Percentiles rank a stretch among this genome's conserved stretches.
Evolutionary conservation across 371 early-diverging fungal species (phyloP).

Genomic region (Saksenaea vasiformis): DNA sequence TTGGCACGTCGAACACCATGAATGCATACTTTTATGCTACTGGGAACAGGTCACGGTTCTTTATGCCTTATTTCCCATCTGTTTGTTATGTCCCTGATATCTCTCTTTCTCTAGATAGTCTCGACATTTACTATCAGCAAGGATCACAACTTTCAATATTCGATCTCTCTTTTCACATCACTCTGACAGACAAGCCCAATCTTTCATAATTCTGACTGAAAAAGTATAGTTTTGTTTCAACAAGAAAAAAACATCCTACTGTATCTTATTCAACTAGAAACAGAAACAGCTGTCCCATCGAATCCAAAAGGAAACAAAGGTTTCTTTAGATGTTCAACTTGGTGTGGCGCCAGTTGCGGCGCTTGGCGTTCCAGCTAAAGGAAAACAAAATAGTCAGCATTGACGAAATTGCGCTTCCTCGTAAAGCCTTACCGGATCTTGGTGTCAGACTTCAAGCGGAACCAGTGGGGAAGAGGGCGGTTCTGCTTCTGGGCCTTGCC

Average conservation of each 20-base stretch:
- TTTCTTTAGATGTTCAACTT: slow-evolving; percentile 85
- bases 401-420: not conserved
- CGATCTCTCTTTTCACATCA: slow-evolving; percentile 75
- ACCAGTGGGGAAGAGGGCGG: slow-evolving; percentile 96
- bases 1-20: no score
- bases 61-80: no score
- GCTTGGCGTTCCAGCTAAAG: slow-evolving; percentile 91
- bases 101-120: no score
- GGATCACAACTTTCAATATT: no score
- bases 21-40: no score
- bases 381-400: not conserved
- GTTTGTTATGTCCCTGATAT: no score
- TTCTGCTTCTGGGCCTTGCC: slow-evolving; percentile 97
- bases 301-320: not conserved
- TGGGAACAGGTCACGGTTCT: no score
- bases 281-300: not conserved
- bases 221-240: not conserved
- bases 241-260: slow-evolving; percentile 7
- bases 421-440: slow-evolving; percentile 68
- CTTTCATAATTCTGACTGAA: slow-evolving; percentile 50
- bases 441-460: slow-evolving; percentile 90
- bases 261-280: not conserved
- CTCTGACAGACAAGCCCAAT: slow-evolving; percentile 84
- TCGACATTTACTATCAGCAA: no score
- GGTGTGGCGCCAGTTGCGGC: slow-evolving; percentile 97